Evolutionary conservation across 2,329 filamentous ascomycete species (phyloP).

Genomic region (Colletotrichum truncatum): DNA sequence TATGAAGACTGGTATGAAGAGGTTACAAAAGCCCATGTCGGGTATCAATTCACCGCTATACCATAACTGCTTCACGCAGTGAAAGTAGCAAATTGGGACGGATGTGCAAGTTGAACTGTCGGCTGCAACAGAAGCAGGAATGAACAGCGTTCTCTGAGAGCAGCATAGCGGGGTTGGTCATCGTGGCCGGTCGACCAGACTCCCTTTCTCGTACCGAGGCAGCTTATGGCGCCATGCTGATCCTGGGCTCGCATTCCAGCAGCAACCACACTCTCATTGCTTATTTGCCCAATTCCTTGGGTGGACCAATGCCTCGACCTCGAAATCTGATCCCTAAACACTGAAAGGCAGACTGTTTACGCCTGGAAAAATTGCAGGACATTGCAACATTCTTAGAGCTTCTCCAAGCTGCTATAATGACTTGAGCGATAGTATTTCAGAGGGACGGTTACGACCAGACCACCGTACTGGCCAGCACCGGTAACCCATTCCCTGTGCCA

Average conservation of each 20-base stretch:
- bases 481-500: background rate
- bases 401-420: slow-evolving; percentile 6
- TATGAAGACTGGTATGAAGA: background rate
- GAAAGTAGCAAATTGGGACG: background rate
- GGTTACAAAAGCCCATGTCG: background rate
- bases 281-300: background rate
- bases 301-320: background rate
- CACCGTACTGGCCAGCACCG: background rate
- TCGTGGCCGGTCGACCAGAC: background rate
- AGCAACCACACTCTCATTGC: background rate
- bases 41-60: background rate
- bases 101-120: background rate
- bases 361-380: background rate
- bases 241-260: background rate
- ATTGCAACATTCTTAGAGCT: background rate
- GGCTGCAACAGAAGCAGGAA: background rate
- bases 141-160: background rate
- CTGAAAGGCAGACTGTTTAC: background rate
- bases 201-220: background rate
- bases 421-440: background rate
- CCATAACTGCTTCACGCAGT: background rate
- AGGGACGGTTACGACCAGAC: slow-evolving; percentile 7
- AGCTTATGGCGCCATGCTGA: background rate
- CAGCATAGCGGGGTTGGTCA: background rate
- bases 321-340: background rate